These are phyloP conservation scores for Coemansia sp. DNA, from an alignment of 192 early-diverging fungal species.

Conservation along the genomic window DNA sequence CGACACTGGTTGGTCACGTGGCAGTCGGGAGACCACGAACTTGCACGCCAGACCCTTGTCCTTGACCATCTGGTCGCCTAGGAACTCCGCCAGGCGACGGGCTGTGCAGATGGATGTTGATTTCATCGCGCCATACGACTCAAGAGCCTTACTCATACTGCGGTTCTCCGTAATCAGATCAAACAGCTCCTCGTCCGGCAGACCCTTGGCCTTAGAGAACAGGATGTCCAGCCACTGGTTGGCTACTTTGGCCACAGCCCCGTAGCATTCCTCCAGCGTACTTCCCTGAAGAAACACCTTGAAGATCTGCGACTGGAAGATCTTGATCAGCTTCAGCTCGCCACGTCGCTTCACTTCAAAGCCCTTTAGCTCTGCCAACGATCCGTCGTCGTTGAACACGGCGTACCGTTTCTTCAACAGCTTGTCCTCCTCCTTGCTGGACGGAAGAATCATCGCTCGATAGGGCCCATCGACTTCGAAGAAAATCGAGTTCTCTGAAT, in stretches of 20 bases:
- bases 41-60: constrained; percentile 95
- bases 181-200: constrained; percentile 87
- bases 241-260: constrained; percentile 81
- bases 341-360: constrained; percentile 99
- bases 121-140: constrained; percentile 92
- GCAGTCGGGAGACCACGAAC: constrained; percentile 89
- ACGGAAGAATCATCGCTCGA: constrained; percentile 95
- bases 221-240: constrained; percentile 96
- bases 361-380: constrained; percentile 94
- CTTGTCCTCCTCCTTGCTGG: constrained; percentile 94
- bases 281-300: constrained; percentile 86
- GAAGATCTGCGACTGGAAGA: constrained; percentile 95
- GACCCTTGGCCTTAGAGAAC: constrained; percentile 75
- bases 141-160: constrained; percentile 92
- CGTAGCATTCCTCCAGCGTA: constrained; percentile 86
- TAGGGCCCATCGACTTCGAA: constrained; percentile 99
- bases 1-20: constrained; percentile 79
- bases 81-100: constrained; percentile 90
- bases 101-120: constrained; percentile 95
- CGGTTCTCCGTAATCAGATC: constrained; percentile 97
- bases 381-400: constrained; percentile 94
- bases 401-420: constrained; percentile 98
- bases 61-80: constrained; percentile 98
- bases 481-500: constrained; percentile 94
- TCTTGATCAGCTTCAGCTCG: constrained; percentile 97